Evolutionary conservation across 768 basidiomycete genomes (phyloP).

Genomic region (Podaxis sp.): DNA sequence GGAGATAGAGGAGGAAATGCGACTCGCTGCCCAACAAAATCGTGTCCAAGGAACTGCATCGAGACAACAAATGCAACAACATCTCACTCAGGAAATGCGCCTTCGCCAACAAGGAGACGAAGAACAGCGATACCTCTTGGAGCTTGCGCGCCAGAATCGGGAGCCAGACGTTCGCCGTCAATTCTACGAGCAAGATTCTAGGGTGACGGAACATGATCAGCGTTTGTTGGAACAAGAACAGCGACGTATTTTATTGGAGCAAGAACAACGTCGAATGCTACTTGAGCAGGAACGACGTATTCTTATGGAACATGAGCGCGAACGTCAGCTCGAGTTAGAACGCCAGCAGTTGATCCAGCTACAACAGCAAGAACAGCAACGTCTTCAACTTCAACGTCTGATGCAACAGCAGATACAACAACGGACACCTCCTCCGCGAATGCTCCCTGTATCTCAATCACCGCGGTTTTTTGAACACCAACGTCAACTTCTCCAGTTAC

Average conservation of each 20-base stretch:
- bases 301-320: constrained; percentile 12
- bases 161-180: constrained; percentile 5
- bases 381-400: constrained; percentile 44
- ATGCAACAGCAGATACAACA: constrained; percentile 46
- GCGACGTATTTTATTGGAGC: neutral
- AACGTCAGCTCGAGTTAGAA: constrained; percentile 15
- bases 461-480: constrained; percentile 78
- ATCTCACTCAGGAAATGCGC: constrained; percentile 21
- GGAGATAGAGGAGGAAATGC: constrained; percentile 85
- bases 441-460: constrained; percentile 71
- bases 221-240: constrained; percentile 6
- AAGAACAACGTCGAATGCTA: constrained; percentile 1
- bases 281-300: neutral
- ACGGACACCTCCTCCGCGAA: constrained; percentile 66
- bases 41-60: constrained; percentile 11
- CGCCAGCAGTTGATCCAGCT: constrained; percentile 22
- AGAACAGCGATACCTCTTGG: neutral
- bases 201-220: constrained; percentile 9
- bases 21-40: constrained; percentile 47
- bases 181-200: constrained; percentile 2
- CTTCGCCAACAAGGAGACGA: constrained; percentile 27
- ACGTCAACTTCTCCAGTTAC: constrained; percentile 62
- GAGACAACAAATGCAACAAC: constrained; percentile 16
- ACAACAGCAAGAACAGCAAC: constrained; percentile 41
- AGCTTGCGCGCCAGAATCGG: neutral